Conservation (phyloP, 108 stramenopile genomes). For the Skeletonema costatum region DNA sequence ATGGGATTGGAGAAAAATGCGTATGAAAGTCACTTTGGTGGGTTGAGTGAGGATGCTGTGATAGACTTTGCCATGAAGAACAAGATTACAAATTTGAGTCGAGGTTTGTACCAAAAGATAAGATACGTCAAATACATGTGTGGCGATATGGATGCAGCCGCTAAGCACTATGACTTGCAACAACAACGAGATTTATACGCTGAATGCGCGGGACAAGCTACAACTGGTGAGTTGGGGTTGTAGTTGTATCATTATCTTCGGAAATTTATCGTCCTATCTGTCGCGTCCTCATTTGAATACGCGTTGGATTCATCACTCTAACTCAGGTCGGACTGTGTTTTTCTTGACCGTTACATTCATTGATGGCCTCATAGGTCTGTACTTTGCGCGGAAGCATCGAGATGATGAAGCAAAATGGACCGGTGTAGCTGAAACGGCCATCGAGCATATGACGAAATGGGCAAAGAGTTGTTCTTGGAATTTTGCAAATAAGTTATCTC, state of each 20-base stretch:
- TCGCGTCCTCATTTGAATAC: not conserved
- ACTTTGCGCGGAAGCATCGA: slow-evolving; percentile 33
- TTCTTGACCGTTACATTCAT: slow-evolving; percentile 37
- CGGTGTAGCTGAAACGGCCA: slow-evolving; percentile 5
- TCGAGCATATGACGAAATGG: slow-evolving; percentile 34
- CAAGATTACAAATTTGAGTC: not conserved
- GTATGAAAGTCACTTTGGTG: not conserved
- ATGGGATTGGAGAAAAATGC: not conserved
- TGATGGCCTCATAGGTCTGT: slow-evolving; percentile 47
- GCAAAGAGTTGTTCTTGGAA: slow-evolving; percentile 46
- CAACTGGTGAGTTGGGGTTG: not conserved
- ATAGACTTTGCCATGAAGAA: not conserved
- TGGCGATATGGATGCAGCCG: not conserved
- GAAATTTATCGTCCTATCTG: not conserved
- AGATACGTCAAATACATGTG: not conserved
- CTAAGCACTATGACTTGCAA: not conserved
- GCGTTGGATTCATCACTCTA: not conserved
- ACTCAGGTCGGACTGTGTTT: not conserved
- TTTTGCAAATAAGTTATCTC: slow-evolving; percentile 48
- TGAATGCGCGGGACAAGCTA: no score
- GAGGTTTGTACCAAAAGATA: not conserved
- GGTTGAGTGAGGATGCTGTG: not conserved
- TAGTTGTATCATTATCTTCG: not conserved
- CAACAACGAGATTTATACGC: not conserved
- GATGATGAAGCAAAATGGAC: slow-evolving; percentile 31